Conservation (phyloP, 192 early-diverging fungal genomes). For the Podila clonocystis region DNA sequence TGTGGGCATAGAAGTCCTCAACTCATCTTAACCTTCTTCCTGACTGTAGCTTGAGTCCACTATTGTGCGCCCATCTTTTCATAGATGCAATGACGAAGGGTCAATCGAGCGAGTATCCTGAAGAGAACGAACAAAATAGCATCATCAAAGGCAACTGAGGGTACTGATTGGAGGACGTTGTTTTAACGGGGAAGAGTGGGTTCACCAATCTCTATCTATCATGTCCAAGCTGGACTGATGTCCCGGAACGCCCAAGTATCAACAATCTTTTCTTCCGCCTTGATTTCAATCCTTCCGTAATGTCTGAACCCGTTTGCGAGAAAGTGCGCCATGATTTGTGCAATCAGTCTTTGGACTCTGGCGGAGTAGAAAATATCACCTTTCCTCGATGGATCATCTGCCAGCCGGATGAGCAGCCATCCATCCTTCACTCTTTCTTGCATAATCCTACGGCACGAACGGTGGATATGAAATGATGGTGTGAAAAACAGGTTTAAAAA, state of each 20-base stretch:
- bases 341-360: constrained; percentile 8
- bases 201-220: not conserved
- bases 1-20: too few relatives aligned
- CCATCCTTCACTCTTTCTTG: not conserved
- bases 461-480: too few relatives aligned
- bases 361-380: not conserved
- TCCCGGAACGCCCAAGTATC: not conserved
- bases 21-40: too few relatives aligned
- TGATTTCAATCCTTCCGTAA: constrained; percentile 18
- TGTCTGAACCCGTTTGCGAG: constrained; percentile 6
- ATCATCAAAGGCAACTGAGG: too few relatives aligned
- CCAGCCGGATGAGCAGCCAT: constrained; percentile 11
- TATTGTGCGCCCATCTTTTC: too few relatives aligned
- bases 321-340: constrained; percentile 22
- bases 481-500: too few relatives aligned
- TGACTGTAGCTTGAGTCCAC: too few relatives aligned
- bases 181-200: too few relatives aligned
- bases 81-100: too few relatives aligned
- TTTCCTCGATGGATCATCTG: constrained; percentile 5
- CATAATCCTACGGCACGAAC: not conserved
- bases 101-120: too few relatives aligned
- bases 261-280: not conserved
- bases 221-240: not conserved
- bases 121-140: too few relatives aligned
- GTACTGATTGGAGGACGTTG: too few relatives aligned